Percentiles rank a stretch among this genome's conserved stretches.
Evolutionary conservation across 2,329 filamentous ascomycete genomes (phyloP).

Genomic region (Pseudocercospora cruenta): DNA sequence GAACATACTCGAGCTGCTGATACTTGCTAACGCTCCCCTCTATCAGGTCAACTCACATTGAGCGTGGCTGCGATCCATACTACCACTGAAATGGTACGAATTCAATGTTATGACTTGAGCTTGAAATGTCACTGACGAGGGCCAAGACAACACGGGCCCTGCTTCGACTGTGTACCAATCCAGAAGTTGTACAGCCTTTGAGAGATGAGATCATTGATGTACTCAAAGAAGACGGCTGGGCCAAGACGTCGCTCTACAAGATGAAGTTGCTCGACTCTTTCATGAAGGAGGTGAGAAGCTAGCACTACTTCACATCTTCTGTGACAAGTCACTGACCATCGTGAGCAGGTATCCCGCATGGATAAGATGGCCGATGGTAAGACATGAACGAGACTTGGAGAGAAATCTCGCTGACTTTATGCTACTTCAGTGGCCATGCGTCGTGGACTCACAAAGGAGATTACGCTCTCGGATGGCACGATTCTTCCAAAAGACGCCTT

Average conservation of each 20-base stretch:
- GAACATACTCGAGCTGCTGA: neutral
- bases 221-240: constrained; percentile 31
- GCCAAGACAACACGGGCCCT: constrained; percentile 24
- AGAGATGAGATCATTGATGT: constrained; percentile 30
- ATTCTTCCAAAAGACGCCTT: constrained; percentile 29
- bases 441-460: constrained; percentile 1
- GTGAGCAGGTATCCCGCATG: neutral
- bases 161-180: constrained; percentile 27
- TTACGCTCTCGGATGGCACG: constrained; percentile 35
- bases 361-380: neutral
- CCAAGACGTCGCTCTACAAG: constrained; percentile 32
- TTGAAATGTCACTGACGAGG: no score
- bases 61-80: constrained; percentile 18
- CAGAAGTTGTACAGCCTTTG: constrained; percentile 32
- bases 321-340: neutral
- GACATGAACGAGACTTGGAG: neutral
- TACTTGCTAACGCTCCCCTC: constrained; percentile 6
- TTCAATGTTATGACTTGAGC: no score
- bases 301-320: constrained; percentile 22
- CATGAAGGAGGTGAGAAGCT: constrained; percentile 33
- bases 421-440: neutral
- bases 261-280: constrained; percentile 39
- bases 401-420: neutral
- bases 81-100: constrained; percentile 20
- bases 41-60: constrained; percentile 20